phyloP scores from a whole-genome alignment of 108 stramenopile species.

The Discostella stelligeroides region DNA sequence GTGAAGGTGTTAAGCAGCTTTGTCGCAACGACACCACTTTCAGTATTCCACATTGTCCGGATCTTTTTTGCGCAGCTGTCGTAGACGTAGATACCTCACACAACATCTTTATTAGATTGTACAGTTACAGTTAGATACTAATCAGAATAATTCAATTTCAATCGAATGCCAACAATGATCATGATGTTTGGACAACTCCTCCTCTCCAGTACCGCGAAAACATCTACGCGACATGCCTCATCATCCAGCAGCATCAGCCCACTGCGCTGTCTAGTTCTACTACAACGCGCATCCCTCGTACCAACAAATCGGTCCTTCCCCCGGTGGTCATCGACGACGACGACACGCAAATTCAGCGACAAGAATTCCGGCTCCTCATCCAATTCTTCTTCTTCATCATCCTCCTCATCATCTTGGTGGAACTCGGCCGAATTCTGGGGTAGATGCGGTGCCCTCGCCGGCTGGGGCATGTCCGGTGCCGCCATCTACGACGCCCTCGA shows the following conservation, averaged over 20 bases:
- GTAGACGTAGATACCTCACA: no score
- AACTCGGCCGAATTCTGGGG: constrained; percentile 78
- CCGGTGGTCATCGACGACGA: constrained; percentile 1
- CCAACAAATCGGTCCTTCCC: no score
- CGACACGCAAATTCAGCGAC: no score
- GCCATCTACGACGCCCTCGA: constrained; percentile 85
- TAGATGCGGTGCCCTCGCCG: constrained; percentile 74
- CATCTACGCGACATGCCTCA: constrained; percentile 16
- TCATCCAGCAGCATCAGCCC: not conserved
- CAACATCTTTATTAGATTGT: no score
- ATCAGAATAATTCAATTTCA: no score
- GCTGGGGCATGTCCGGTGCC: constrained; percentile 89
- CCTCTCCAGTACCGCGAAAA: constrained; percentile 9
- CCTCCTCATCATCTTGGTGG: constrained; percentile 56
- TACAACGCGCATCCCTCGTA: not conserved
- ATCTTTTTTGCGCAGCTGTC: no score
- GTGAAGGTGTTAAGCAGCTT: no score
- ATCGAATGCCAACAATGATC: not conserved
- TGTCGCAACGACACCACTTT: no score
- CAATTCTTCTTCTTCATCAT: constrained; percentile 9
- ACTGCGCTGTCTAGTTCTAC: not conserved
- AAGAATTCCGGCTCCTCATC: not conserved
- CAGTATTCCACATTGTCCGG: no score
- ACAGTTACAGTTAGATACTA: no score
- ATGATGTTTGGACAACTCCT: constrained; percentile 19